These are phyloP conservation scores for Gastrolobium villosum DNA, from an alignment of 306 rosid species.

Conservation along the genomic window DNA sequence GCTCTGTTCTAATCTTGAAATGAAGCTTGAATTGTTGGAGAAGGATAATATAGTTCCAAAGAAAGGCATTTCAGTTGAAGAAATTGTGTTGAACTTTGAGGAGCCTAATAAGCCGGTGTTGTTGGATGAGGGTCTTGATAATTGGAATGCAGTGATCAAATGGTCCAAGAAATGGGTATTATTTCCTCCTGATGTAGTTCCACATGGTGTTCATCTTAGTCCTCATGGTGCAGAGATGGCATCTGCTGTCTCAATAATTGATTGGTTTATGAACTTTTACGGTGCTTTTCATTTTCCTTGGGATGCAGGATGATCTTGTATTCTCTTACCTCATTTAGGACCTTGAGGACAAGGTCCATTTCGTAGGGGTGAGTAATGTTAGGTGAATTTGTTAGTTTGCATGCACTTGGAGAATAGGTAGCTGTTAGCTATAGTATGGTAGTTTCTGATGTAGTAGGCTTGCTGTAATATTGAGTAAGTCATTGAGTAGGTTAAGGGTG, in stretches of 20 bases:
- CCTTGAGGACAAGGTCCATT: no score
- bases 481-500: no score
- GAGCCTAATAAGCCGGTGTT: conserved; percentile 74
- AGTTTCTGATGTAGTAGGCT: no score
- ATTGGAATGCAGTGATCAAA: conserved; percentile 82
- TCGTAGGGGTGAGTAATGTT: no score
- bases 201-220: conserved; percentile 84
- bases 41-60: conserved; percentile 67
- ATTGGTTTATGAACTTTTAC: conserved; percentile 90
- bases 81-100: conserved; percentile 67
- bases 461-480: no score
- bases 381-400: no score
- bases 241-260: conserved; percentile 77
- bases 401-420: no score
- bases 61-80: conserved; percentile 73
- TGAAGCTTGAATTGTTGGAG: conserved; percentile 78
- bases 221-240: conserved; percentile 85
- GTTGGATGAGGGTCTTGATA: conserved; percentile 74
- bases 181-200: conserved; percentile 79
- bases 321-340: no score
- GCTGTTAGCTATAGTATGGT: no score
- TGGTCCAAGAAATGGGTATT: conserved; percentile 86
- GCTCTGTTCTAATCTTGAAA: conserved; percentile 85
- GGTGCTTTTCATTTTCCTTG: conserved; percentile 29
- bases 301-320: no score